phyloP scores from a whole-genome alignment of 1,139 yeast genomes.

The Suzukiozyma palmioleophila region DNA sequence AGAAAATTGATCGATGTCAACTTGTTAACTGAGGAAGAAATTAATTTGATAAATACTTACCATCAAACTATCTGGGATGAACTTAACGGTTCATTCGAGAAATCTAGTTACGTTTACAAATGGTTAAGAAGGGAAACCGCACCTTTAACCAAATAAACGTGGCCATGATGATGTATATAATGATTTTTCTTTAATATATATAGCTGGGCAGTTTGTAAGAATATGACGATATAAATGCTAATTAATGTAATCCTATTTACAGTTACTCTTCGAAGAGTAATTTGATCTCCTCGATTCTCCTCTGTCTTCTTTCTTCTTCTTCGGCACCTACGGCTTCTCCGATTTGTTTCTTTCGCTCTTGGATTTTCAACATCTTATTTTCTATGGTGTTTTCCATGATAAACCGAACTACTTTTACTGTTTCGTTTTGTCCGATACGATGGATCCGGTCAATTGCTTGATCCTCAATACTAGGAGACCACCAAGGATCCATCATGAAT shows the following conservation, averaged over 20 bases:
- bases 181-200: neutral
- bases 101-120: slow-evolving; percentile 49
- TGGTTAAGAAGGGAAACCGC: slow-evolving; percentile 79
- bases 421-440: slow-evolving; percentile 77
- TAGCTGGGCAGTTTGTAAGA: neutral
- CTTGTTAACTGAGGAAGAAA: slow-evolving; percentile 57
- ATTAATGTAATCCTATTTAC: slow-evolving; percentile 1
- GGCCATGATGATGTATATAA: neutral
- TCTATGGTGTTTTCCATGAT: slow-evolving; percentile 85
- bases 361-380: slow-evolving; percentile 82
- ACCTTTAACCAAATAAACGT: slow-evolving; percentile 20
- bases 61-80: slow-evolving; percentile 60
- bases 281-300: slow-evolving; percentile 79
- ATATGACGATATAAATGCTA: neutral
- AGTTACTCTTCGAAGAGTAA: slow-evolving; percentile 57
- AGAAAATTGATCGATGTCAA: slow-evolving; percentile 19
- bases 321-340: slow-evolving; percentile 83
- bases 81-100: slow-evolving; percentile 44
- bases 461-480: slow-evolving; percentile 92
- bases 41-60: slow-evolving; percentile 62
- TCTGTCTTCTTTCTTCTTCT: slow-evolving; percentile 68
- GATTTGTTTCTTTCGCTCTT: slow-evolving; percentile 77
- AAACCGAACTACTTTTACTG: slow-evolving; percentile 74
- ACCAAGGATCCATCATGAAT: slow-evolving; percentile 96
- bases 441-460: slow-evolving; percentile 95